Evolutionary conservation across 2,329 filamentous ascomycete genomes (phyloP).

Genomic region (Sclerotiophoma versabilis): DNA sequence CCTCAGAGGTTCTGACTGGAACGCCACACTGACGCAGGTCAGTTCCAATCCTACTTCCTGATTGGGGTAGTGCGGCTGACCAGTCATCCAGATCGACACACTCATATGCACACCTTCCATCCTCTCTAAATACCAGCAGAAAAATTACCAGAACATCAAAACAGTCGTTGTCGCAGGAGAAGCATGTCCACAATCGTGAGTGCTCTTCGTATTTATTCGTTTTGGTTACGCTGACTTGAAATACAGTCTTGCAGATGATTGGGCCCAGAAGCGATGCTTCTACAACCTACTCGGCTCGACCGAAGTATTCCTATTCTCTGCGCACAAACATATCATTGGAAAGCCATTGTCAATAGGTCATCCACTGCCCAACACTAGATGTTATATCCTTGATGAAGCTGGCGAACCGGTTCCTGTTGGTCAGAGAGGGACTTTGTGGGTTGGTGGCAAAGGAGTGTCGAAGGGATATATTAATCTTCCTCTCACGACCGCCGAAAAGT

Average conservation of each 20-base stretch:
- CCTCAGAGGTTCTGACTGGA: constrained; percentile 60
- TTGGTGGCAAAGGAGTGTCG: constrained; percentile 63
- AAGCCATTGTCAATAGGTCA: constrained; percentile 60
- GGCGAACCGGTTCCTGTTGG: constrained; percentile 57
- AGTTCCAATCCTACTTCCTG: constrained; percentile 14
- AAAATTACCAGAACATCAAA: constrained; percentile 60
- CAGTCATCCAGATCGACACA: constrained; percentile 55
- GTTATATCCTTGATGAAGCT: constrained; percentile 62
- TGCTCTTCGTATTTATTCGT: background rate
- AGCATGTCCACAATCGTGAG: constrained; percentile 56
- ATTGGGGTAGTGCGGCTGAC: background rate
- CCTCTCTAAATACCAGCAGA: constrained; percentile 59
- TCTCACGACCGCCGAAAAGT: constrained; percentile 59
- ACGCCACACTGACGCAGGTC: constrained; percentile 56
- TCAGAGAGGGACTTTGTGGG: constrained; percentile 62
- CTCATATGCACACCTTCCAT: constrained; percentile 65
- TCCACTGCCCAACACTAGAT: constrained; percentile 64
- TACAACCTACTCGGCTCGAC: constrained; percentile 67
- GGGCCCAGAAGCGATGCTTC: constrained; percentile 54
- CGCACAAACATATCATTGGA: constrained; percentile 59
- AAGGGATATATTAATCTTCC: constrained; percentile 64
- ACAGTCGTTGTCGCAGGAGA: constrained; percentile 64
- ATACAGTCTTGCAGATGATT: constrained; percentile 60
- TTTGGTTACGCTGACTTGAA: constrained; percentile 1
- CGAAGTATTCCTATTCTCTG: constrained; percentile 66